Evolutionary conservation across 2,329 filamentous ascomycete genomes (phyloP), one percentile per base, ranked within the genome.

Genomic region (Zopfia rhizophila): DNA sequence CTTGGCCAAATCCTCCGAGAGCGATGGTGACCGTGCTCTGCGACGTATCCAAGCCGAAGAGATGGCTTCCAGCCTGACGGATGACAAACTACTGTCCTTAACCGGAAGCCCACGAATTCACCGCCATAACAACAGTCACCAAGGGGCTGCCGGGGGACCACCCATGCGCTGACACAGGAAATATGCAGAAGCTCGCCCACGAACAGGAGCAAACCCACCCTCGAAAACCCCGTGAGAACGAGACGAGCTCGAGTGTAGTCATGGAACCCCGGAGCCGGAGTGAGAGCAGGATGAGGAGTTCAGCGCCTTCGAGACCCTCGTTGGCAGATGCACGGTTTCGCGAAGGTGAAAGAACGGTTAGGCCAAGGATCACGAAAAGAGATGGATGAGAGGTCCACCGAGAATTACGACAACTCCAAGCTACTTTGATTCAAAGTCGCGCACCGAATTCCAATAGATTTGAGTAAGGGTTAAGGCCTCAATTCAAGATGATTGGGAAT

Each of bases 21-120:
- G 63, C n/a, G 73, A 78, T 47, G 72, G 72, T 10, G 78, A 81
- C 31, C 68, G 74, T 19, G 74, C 68, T 3, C 64, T 75, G 43
- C 65, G 76, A 35, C 70, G 78, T n/a, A 75, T 77, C 35, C 67
- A 76, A 12, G 76, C 78, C 6, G 80, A 83, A 61, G 82, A 84
- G 55, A 79, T 80, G 61, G 81, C 82, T 3, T 78, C 76, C 18
- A 67, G 72, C 36, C 63, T 83, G 4, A 72, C 81, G 12, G 79
- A 84, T 55, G 78, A 82, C 47, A 82, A 82, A 55, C 63, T 84
- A 13, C 70, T 84, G 12, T 74, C 73, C n/a, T 70, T 75, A 14
- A 76, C 72, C 23, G 74, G 75, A 14, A 61, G 72, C 31, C 70
- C 72, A 12, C 54, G 64, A 31, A 45, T 60, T 23, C 51, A 64